A percentile compares a stretch with the other conserved stretches of the same genome.
These are phyloP conservation scores for Xerocomellus dryophilus DNA, from an alignment of 768 basidiomycete genomes.

Conservation along the genomic window DNA sequence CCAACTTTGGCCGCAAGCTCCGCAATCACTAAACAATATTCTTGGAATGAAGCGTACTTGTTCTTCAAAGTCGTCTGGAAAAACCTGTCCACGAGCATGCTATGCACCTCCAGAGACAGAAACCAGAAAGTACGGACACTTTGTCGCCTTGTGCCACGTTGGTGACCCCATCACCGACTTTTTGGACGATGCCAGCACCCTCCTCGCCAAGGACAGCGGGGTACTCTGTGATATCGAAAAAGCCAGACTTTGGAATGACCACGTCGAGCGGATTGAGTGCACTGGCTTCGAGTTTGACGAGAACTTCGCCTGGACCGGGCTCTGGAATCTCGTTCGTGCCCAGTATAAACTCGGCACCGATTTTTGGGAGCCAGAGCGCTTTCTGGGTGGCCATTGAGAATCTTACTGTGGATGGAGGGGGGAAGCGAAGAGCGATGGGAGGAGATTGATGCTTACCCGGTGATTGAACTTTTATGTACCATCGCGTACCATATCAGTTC, in stretches of 20 bases:
- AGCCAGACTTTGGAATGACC: neutral
- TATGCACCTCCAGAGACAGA: neutral
- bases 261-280: slow-evolving; percentile 45
- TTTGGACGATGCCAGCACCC: slow-evolving; percentile 35
- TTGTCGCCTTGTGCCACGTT: slow-evolving; percentile 34
- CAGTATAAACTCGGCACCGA: slow-evolving; percentile 6
- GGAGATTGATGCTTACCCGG: neutral
- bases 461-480: neutral
- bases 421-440: no score
- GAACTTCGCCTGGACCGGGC: slow-evolving; percentile 40
- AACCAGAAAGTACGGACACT: slow-evolving; percentile 1
- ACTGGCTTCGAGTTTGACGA: slow-evolving; percentile 40
- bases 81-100: neutral
- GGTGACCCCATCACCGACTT: slow-evolving; percentile 36
- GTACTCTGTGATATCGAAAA: slow-evolving; percentile 27
- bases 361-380: slow-evolving; percentile 13
- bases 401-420: neutral
- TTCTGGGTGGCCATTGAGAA: slow-evolving; percentile 2
- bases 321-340: slow-evolving; percentile 23
- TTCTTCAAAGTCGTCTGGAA: slow-evolving; percentile 5
- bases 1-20: slow-evolving; percentile 12
- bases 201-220: slow-evolving; percentile 38
- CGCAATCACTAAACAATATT: slow-evolving; percentile 19
- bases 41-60: slow-evolving; percentile 21
- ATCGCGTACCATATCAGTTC: neutral